Conservation (phyloP, 2,329 filamentous ascomycete species). For the Setomelanomma holmii region DNA sequence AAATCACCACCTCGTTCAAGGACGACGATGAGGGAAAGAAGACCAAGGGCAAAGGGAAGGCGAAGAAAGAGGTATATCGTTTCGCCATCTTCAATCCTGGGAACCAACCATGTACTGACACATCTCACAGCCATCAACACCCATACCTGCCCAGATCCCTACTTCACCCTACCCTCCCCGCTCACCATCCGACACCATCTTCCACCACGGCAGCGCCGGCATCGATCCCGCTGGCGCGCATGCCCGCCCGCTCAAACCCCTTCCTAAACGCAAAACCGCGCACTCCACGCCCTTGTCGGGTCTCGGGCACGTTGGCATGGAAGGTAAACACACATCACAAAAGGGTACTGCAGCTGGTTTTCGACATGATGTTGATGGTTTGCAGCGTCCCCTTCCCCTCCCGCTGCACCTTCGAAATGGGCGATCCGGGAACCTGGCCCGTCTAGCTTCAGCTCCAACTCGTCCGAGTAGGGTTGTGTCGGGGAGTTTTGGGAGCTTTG, state of each 20-base stretch:
- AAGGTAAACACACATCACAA: not conserved
- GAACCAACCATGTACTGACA: not conserved
- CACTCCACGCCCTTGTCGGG: not conserved
- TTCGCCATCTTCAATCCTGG: not conserved
- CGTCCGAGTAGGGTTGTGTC: constrained; percentile 5
- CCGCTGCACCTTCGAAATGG: not conserved
- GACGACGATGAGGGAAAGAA: not conserved
- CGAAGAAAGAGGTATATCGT: not conserved
- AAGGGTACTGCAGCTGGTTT: not conserved
- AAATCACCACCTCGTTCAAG: not conserved
- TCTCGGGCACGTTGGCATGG: not conserved
- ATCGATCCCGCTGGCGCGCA: constrained; percentile 12
- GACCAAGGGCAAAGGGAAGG: not conserved
- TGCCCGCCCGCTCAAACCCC: constrained; percentile 5
- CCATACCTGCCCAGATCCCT: not conserved
- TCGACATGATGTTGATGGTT: not conserved
- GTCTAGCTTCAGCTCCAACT: not conserved
- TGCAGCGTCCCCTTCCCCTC: not conserved
- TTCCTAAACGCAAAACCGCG: not conserved
- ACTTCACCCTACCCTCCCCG: not conserved
- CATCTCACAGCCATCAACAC: not conserved
- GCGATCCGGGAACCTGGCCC: not conserved
- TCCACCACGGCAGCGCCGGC: constrained; percentile 8
- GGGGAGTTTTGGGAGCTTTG: constrained; percentile 19
- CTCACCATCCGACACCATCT: constrained; percentile 2